These are phyloP conservation scores for Cryptococcus hybrid DNA, from an alignment of 1,284 basidiomycete species.

Conservation along the genomic window DNA sequence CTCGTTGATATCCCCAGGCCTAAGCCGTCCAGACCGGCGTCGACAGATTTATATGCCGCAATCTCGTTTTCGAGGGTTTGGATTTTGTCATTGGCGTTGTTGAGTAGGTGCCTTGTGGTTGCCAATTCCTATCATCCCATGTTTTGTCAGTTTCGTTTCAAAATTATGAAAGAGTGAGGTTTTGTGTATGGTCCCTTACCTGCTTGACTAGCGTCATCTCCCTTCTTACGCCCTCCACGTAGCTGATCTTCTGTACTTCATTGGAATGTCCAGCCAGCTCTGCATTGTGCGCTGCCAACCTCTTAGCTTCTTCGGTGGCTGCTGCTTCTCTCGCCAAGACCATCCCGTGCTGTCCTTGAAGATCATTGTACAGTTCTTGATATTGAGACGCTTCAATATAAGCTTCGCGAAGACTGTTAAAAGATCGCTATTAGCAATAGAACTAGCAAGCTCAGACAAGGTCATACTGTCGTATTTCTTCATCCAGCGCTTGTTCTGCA, in stretches of 20 bases:
- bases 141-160: background rate
- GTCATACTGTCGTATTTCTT: slow-evolving; percentile 40
- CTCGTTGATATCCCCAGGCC: slow-evolving; percentile 12
- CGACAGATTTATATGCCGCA: slow-evolving; percentile 27
- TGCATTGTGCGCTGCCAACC: slow-evolving; percentile 25
- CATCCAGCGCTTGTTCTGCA: slow-evolving; percentile 34
- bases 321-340: slow-evolving; percentile 21
- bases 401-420: slow-evolving; percentile 22
- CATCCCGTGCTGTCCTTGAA: slow-evolving; percentile 20
- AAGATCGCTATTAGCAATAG: background rate
- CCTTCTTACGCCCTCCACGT: slow-evolving; percentile 32
- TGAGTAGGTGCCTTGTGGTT: slow-evolving; percentile 28
- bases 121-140: slow-evolving; percentile 28
- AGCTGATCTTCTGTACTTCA: slow-evolving; percentile 34
- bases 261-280: slow-evolving; percentile 29
- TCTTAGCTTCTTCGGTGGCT: slow-evolving; percentile 26
- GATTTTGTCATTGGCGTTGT: slow-evolving; percentile 27
- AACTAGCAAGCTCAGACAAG: background rate
- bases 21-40: slow-evolving; percentile 2
- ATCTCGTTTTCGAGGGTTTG: slow-evolving; percentile 20
- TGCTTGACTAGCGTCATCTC: slow-evolving; percentile 34
- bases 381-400: slow-evolving; percentile 15
- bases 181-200: slow-evolving; percentile 14
- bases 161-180: background rate
- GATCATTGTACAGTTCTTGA: slow-evolving; percentile 21